Percentiles rank a stretch among this genome's conserved stretches.
phyloP scores from a whole-genome alignment of 1,284 basidiomycete species.

The Cronartium quercuum region DNA sequence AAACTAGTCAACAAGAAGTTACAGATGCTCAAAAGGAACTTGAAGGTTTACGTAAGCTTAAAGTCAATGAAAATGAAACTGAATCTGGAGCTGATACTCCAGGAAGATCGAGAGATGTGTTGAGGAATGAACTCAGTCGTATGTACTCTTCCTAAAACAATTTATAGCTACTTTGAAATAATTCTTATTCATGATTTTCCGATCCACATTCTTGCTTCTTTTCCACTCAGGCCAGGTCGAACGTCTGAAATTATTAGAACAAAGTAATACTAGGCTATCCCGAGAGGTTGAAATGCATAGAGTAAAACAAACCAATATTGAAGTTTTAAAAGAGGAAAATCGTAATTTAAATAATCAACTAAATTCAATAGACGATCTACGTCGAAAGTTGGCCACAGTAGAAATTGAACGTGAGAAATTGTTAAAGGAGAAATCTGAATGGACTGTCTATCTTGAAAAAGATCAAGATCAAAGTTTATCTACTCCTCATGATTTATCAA shows the following conservation, averaged over 20 bases:
- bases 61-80: not conserved
- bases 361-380: slow-evolving; percentile 6
- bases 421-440: slow-evolving; percentile 18
- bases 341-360: slow-evolving; percentile 8
- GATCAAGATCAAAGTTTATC: slow-evolving; percentile 6
- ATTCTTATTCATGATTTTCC: no score
- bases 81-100: not conserved
- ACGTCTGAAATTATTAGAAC: slow-evolving; percentile 27
- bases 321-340: slow-evolving; percentile 37
- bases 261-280: slow-evolving; percentile 10
- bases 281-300: slow-evolving; percentile 3
- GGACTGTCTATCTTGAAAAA: slow-evolving; percentile 28
- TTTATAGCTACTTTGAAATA: no score
- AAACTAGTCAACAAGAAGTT: slow-evolving; percentile 7
- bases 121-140: slow-evolving; percentile 31
- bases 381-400: slow-evolving; percentile 14
- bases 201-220: no score
- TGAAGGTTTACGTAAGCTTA: not conserved
- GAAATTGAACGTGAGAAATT: slow-evolving; percentile 30
- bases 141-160: no score
- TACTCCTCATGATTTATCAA: slow-evolving; percentile 20
- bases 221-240: slow-evolving; percentile 12
- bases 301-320: slow-evolving; percentile 11
- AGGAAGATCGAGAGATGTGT: slow-evolving; percentile 4
- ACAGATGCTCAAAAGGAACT: slow-evolving; percentile 16